Conservation (phyloP, 352 stramenopile species). For the Salisapilia sapeloensis region DNA sequence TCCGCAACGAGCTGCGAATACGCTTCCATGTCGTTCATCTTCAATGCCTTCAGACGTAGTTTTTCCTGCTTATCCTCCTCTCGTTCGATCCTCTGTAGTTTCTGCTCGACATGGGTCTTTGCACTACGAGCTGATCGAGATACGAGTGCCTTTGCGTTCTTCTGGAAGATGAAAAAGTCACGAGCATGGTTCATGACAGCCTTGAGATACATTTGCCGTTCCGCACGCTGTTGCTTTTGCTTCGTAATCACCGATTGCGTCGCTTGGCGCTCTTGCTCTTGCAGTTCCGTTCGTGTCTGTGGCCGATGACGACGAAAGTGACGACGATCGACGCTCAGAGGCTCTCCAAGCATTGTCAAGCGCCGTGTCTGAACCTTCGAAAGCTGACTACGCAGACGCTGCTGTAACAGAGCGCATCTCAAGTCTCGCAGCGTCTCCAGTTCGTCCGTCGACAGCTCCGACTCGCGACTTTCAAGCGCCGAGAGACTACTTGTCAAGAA, state of each 20-base stretch:
- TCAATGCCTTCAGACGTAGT: conserved; percentile 77
- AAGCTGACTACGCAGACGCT: conserved; percentile 46
- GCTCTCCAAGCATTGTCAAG: conserved; percentile 46
- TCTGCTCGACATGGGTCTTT: conserved; percentile 66
- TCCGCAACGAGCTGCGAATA: conserved; percentile 95
- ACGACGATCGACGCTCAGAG: conserved; percentile 43
- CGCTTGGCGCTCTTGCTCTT: conserved; percentile 57
- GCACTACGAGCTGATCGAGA: conserved; percentile 47
- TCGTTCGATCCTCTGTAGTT: conserved; percentile 55
- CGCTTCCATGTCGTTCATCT: conserved; percentile 94
- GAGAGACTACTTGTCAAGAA: conserved; percentile 46
- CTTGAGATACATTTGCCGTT: conserved; percentile 68
- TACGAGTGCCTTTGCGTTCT: conserved; percentile 60
- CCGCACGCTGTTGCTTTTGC: conserved; percentile 60
- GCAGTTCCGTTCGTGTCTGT: conserved; percentile 35
- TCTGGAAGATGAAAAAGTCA: conserved; percentile 78
- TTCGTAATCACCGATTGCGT: conserved; percentile 69
- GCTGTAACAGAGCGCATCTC: conserved; percentile 53
- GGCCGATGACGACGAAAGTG: conserved; percentile 57
- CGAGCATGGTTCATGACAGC: conserved; percentile 68
- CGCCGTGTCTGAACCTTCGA: conserved; percentile 38
- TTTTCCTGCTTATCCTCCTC: conserved; percentile 81
- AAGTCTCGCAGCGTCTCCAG: conserved; percentile 33
- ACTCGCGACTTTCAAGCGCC: conserved; percentile 25
- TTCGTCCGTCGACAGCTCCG: conserved; percentile 17